A percentile compares a stretch with the other conserved stretches of the same genome.
These are phyloP conservation scores for Aphanocladium album DNA, from an alignment of 2,329 filamentous ascomycete species.

Conservation along the genomic window DNA sequence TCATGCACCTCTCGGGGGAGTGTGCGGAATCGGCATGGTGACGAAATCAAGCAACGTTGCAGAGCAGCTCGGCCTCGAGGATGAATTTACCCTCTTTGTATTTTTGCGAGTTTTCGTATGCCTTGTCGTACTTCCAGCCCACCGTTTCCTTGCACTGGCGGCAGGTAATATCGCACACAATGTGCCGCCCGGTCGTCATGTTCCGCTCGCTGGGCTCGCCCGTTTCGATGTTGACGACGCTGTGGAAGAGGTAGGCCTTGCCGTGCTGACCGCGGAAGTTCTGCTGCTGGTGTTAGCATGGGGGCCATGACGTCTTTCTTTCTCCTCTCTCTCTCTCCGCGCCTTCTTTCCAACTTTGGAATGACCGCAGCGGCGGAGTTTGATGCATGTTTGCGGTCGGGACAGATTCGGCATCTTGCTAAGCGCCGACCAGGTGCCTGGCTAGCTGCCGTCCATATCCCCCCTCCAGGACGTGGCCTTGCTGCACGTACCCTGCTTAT, in stretches of 20 bases:
- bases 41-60: slow-evolving; percentile 57
- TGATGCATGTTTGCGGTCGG: too few species aligned
- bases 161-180: slow-evolving; percentile 90
- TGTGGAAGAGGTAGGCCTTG: slow-evolving; percentile 95
- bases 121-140: slow-evolving; percentile 99
- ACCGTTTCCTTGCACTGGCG: slow-evolving; percentile 88
- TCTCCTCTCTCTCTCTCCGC: neutral
- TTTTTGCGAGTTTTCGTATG: slow-evolving; percentile 85
- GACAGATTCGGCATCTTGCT: neutral
- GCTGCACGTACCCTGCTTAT: slow-evolving; percentile 72
- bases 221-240: slow-evolving; percentile 82
- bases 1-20: neutral
- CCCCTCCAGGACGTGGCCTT: too few species aligned
- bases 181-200: slow-evolving; percentile 95
- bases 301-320: neutral
- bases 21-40: neutral
- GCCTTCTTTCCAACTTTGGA: too few species aligned
- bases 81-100: slow-evolving; percentile 99
- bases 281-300: slow-evolving; percentile 40
- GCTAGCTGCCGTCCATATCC: neutral
- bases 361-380: too few species aligned
- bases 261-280: slow-evolving; percentile 98
- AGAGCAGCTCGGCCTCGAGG: slow-evolving; percentile 84
- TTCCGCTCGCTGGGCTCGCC: slow-evolving; percentile 87
- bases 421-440: neutral